Evolutionary conservation across 2,329 filamentous ascomycete species (phyloP), one percentile per base, ranked within the genome.

Genomic region (Coleophoma eucalyptorum): DNA sequence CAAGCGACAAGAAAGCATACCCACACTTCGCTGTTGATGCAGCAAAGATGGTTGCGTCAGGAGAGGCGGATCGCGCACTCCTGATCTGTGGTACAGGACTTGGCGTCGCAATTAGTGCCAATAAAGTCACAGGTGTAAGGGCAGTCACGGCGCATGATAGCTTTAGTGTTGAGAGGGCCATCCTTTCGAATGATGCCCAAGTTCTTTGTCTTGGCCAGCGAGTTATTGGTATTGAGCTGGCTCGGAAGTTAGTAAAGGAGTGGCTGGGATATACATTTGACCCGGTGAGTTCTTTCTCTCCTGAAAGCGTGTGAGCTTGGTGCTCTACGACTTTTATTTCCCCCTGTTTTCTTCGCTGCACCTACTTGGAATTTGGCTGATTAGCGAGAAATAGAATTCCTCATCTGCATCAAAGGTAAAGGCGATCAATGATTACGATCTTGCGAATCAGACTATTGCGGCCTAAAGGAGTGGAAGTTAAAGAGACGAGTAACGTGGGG

Each of bases 101-200:
- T 7, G 90, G 90, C 18, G 90, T 96, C 7, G 90, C 90, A 61
- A 95, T 95, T 65, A 74, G 82, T n/a, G 90, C 90, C 58, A 95
- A 95, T 77, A 95, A 95, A 69, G 83, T 95, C 57, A 86, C 84
- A 50, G 90, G 90, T 5, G 83, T 95, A 54, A 77, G 90, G 20
- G 90, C 90, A n/a, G 90, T 95, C 16, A 95, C 90, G 5, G 90
- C 90, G 1, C 90, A 96, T 67, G 90, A 95, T 66, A 86, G 84
- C 58, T 96, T 92, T 74, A 86, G 80, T 50, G 89, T 95, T 5
- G 90, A 95, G 77, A 74, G 89, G 46, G 84, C 87, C 18, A 80
- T 95, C 11, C 71, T 93, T 62, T 90, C 86, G 72, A 95, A 95
- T 68, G 86, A 95, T 66, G 89, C 89, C 3, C 90, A 96, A 71